phyloP scores from a whole-genome alignment of 2,329 filamentous ascomycete species.

The Metarhizium brunneum region DNA sequence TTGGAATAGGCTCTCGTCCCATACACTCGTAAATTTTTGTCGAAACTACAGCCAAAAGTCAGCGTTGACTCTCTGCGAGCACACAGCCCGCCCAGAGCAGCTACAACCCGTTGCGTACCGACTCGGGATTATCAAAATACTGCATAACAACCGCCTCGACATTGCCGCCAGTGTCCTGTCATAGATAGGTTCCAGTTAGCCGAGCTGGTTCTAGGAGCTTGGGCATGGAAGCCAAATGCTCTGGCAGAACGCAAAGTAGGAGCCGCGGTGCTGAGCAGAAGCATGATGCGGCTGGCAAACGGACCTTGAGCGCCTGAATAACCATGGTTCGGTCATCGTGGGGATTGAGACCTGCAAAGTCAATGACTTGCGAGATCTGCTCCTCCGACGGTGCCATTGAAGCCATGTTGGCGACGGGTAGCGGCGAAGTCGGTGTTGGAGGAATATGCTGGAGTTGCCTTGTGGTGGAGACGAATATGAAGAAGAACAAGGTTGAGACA shows the following conservation, averaged over 20 bases:
- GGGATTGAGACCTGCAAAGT: conserved; percentile 28
- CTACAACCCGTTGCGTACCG: conserved; percentile 14
- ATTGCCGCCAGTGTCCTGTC: conserved; percentile 33
- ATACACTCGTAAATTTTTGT: conserved; percentile 35
- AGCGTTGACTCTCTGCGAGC: neutral
- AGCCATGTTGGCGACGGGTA: conserved; percentile 16
- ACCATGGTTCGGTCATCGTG: conserved; percentile 29
- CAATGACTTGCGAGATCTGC: conserved; percentile 30
- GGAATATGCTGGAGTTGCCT: neutral
- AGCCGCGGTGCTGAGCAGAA: neutral
- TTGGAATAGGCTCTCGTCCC: conserved; percentile 46
- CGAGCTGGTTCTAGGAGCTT: neutral
- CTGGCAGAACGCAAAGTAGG: too few relatives aligned
- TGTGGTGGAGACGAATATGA: neutral
- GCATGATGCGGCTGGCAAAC: neutral
- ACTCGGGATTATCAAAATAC: conserved; percentile 38
- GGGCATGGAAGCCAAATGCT: neutral
- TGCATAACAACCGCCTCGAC: conserved; percentile 40
- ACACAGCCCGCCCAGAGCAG: neutral
- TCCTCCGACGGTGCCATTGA: conserved; percentile 26
- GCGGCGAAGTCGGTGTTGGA: neutral
- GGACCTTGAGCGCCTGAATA: conserved; percentile 32
- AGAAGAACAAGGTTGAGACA: neutral
- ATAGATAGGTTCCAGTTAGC: conserved; percentile 1
- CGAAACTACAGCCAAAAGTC: conserved; percentile 27